Conservation (phyloP, 2,329 filamentous ascomycete species). For the Alternaria rosae region DNA sequence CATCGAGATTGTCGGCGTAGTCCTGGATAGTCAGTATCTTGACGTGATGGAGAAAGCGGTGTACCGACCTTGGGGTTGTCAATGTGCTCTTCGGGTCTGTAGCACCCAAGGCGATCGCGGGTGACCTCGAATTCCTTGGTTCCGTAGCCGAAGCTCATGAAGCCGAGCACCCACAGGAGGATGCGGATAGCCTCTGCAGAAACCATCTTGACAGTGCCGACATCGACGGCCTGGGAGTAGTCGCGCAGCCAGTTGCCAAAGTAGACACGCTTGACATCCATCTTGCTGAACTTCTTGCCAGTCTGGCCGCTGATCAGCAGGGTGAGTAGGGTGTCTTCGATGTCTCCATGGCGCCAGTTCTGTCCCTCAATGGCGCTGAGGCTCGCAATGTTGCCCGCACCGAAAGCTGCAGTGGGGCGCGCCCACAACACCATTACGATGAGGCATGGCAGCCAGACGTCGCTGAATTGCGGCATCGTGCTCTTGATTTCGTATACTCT, state of each 20-base stretch:
- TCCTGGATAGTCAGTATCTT: slow-evolving; percentile 53
- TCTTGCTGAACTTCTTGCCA: slow-evolving; percentile 85
- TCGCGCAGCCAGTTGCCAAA: slow-evolving; percentile 96
- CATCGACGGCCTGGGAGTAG: slow-evolving; percentile 93
- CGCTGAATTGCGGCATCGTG: slow-evolving; percentile 41
- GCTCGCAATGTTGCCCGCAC: slow-evolving; percentile 86
- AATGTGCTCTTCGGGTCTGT: slow-evolving; percentile 76
- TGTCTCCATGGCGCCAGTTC: slow-evolving; percentile 76
- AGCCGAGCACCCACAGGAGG: slow-evolving; percentile 85
- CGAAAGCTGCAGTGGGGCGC: slow-evolving; percentile 76
- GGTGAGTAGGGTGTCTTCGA: slow-evolving; percentile 86
- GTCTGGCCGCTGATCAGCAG: slow-evolving; percentile 70
- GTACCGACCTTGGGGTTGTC: slow-evolving; percentile 68
- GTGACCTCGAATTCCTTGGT: slow-evolving; percentile 88
- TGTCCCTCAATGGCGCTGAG: slow-evolving; percentile 82
- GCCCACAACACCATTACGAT: slow-evolving; percentile 70
- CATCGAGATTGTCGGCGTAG: slow-evolving; percentile 89
- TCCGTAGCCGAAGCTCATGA: slow-evolving; percentile 85
- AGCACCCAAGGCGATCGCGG: slow-evolving; percentile 77
- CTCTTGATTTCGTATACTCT: slow-evolving; percentile 10
- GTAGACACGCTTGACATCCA: slow-evolving; percentile 88
- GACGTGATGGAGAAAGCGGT: too few relatives aligned
- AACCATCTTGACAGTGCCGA: slow-evolving; percentile 89
- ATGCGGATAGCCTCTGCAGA: slow-evolving; percentile 91
- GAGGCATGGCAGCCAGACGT: slow-evolving; percentile 50